phyloP scores from a whole-genome alignment of 1,284 basidiomycete genomes.

The Ceratobasidium sp. region DNA sequence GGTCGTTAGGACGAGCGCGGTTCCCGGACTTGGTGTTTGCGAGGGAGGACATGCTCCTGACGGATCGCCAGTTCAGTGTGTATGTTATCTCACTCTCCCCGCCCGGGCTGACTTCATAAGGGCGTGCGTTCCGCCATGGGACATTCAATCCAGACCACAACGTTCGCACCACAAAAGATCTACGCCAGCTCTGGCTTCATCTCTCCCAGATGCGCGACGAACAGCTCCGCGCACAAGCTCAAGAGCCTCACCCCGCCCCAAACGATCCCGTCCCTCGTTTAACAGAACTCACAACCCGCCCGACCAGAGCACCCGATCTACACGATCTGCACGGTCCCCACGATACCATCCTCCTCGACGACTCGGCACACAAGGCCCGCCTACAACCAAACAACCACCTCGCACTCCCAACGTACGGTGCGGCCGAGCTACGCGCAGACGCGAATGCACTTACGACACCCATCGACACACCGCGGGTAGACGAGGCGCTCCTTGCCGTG shows the following conservation, averaged over 20 bases:
- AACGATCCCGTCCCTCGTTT: background rate
- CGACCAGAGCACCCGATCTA: background rate
- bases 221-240: conserved; percentile 7
- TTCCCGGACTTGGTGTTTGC: conserved; percentile 29
- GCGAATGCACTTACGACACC: conserved; percentile 19
- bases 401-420: conserved; percentile 13
- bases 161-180: conserved; percentile 34
- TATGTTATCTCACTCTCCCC: background rate
- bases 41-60: conserved; percentile 28
- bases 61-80: conserved; percentile 37
- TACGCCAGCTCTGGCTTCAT: conserved; percentile 23
- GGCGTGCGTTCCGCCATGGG: conserved; percentile 26
- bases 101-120: conserved; percentile 16
- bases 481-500: conserved; percentile 35
- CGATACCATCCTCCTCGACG: conserved; percentile 37
- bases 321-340: conserved; percentile 18
- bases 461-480: conserved; percentile 4
- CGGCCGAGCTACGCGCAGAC: conserved; percentile 21
- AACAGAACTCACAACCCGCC: background rate
- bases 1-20: background rate
- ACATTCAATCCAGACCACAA: conserved; percentile 41
- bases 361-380: conserved; percentile 29
- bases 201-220: conserved; percentile 18
- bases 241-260: background rate
- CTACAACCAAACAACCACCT: conserved; percentile 31